Evolutionary conservation across 495 filamentous ascomycete genomes (phyloP).

Genomic region (Penicillium diatomitis): DNA sequence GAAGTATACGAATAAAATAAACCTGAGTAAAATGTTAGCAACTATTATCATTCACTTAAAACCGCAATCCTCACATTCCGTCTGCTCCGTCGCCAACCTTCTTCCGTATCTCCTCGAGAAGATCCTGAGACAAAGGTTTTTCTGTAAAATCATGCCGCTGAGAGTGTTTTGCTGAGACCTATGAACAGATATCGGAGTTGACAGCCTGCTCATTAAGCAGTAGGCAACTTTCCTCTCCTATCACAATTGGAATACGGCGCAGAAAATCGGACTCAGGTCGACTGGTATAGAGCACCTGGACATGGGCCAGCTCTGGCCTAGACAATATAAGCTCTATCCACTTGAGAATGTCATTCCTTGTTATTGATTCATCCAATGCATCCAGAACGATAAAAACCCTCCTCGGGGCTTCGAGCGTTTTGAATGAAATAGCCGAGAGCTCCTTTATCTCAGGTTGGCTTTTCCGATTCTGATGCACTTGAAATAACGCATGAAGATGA

Average conservation of each 20-base stretch:
- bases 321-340: conserved; percentile 14
- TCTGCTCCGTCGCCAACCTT: conserved; percentile 17
- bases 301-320: conserved; percentile 4
- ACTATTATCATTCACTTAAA: conserved; percentile 2
- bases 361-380: conserved; percentile 60
- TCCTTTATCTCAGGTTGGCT: conserved; percentile 8
- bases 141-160: conserved; percentile 15
- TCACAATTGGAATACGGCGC: conserved; percentile 4
- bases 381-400: conserved; percentile 77
- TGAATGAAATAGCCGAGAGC: conserved; percentile 6
- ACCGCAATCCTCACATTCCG: conserved; percentile 24
- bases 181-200: conserved; percentile 18
- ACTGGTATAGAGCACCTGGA: conserved; percentile 20
- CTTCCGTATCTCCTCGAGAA: conserved; percentile 10
- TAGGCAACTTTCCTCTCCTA: conserved; percentile 9
- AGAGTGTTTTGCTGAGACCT: conserved; percentile 15
- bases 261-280: conserved; percentile 21
- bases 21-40: conserved; percentile 20
- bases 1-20: no score
- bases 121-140: conserved; percentile 7
- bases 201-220: conserved; percentile 10
- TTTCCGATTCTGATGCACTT: conserved; percentile 9
- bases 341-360: conserved; percentile 11
- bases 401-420: conserved; percentile 25
- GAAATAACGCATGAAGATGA: conserved; percentile 11